Evolutionary conservation across 2,329 filamentous ascomycete genomes (phyloP).

Genomic region (Alternaria sp.): DNA sequence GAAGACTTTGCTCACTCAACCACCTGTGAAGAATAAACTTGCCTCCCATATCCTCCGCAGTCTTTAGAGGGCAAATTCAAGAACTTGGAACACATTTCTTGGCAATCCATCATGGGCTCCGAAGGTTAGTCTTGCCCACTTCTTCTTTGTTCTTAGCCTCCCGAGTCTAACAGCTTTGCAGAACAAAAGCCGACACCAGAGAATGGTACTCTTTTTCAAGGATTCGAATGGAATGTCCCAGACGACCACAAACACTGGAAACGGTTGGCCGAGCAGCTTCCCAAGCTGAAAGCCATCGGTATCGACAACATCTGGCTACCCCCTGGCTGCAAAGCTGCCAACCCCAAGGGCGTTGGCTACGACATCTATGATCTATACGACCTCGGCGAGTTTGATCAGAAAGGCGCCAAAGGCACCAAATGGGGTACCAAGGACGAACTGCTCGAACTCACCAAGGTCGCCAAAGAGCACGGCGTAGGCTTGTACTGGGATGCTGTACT

Average conservation of each 20-base stretch:
- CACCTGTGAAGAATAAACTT: not conserved
- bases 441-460: slow-evolving; percentile 60
- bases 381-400: slow-evolving; percentile 77
- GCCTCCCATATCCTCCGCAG: not conserved
- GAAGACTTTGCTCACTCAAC: slow-evolving; percentile 2
- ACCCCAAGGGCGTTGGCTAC: slow-evolving; percentile 69
- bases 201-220: slow-evolving; percentile 67
- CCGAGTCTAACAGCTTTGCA: slow-evolving; percentile 21
- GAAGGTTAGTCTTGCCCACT: slow-evolving; percentile 31
- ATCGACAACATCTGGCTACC: slow-evolving; percentile 69
- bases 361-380: slow-evolving; percentile 74
- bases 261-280: slow-evolving; percentile 63
- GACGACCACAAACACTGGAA: slow-evolving; percentile 68
- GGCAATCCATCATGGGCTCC: slow-evolving; percentile 32
- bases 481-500: slow-evolving; percentile 76
- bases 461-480: slow-evolving; percentile 63
- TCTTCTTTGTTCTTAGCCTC: not conserved
- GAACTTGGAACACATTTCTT: not conserved
- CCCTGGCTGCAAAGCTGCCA: slow-evolving; percentile 74
- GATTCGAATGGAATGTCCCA: slow-evolving; percentile 77
- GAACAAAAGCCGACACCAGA: slow-evolving; percentile 44
- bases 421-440: slow-evolving; percentile 74
- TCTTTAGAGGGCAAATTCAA: not conserved
- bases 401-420: slow-evolving; percentile 69
- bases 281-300: slow-evolving; percentile 66